phyloP scores from a whole-genome alignment of 2,329 filamentous ascomycete species.

The Exophiala phaeomuriformis region DNA sequence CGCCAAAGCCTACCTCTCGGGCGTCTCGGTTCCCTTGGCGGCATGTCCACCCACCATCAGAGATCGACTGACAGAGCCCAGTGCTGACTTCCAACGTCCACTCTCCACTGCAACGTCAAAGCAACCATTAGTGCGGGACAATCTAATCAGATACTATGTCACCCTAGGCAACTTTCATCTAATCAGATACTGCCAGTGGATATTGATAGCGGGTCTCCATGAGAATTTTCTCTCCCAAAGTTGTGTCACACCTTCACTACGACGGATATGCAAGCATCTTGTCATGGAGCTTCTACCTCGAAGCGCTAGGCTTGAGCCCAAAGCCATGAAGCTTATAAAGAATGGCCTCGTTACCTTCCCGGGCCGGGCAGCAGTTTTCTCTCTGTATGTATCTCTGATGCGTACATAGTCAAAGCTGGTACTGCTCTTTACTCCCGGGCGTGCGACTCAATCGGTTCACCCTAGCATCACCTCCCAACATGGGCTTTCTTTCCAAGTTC shows the following conservation, averaged over 20 bases:
- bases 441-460: not conserved
- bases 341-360: not conserved
- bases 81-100: not conserved
- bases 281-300: not conserved
- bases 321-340: constrained; percentile 1
- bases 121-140: not conserved
- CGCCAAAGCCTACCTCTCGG: too few relatives aligned
- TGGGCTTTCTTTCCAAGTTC: not conserved
- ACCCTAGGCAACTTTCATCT: not conserved
- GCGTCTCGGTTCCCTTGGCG: too few relatives aligned
- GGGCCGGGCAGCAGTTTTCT: not conserved
- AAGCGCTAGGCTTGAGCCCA: not conserved
- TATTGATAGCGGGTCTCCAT: not conserved
- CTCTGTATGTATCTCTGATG: not conserved
- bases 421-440: too few relatives aligned
- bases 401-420: not conserved
- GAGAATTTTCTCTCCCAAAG: not conserved
- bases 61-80: too few relatives aligned
- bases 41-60: not conserved
- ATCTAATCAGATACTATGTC: not conserved
- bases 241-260: not conserved
- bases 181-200: not conserved
- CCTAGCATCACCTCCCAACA: not conserved
- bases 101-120: not conserved
- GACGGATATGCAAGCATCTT: not conserved